These are phyloP conservation scores for Aspergillus sp. DNA, from an alignment of 2,329 filamentous ascomycete species.

Conservation along the genomic window DNA sequence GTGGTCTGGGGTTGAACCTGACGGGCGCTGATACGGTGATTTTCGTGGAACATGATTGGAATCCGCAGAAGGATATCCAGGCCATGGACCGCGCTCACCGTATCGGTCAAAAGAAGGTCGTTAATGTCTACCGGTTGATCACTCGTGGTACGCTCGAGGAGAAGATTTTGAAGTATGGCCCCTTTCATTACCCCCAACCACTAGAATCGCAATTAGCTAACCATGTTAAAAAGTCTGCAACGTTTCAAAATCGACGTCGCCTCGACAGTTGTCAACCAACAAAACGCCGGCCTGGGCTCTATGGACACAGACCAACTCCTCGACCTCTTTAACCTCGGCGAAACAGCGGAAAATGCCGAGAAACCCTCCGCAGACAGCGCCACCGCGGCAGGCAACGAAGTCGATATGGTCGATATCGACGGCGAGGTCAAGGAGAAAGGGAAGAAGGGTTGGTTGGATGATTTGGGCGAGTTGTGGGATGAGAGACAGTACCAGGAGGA, in stretches of 20 bases:
- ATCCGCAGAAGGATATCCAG: slow-evolving; percentile 95
- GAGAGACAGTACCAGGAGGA: slow-evolving; percentile 97
- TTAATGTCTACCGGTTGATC: slow-evolving; percentile 96
- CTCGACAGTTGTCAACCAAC: slow-evolving; percentile 96
- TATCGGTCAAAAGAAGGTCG: slow-evolving; percentile 99
- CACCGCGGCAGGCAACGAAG: slow-evolving; percentile 48
- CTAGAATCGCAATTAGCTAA: slow-evolving; percentile 8
- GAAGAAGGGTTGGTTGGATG: slow-evolving; percentile 94
- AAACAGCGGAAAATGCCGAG: slow-evolving; percentile 50
- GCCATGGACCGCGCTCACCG: slow-evolving; percentile 98
- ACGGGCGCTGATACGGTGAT: slow-evolving; percentile 98
- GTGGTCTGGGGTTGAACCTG: slow-evolving; percentile 86
- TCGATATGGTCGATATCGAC: slow-evolving; percentile 85
- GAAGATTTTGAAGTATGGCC: slow-evolving; percentile 76
- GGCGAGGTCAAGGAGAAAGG: slow-evolving; percentile 90
- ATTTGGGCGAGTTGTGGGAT: slow-evolving; percentile 93
- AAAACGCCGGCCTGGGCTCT: slow-evolving; percentile 86
- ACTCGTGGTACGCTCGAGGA: slow-evolving; percentile 94
- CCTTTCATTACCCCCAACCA: not conserved
- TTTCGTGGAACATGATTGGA: slow-evolving; percentile 99
- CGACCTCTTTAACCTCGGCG: slow-evolving; percentile 87
- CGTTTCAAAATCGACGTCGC: slow-evolving; percentile 99
- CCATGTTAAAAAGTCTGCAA: slow-evolving; percentile 60
- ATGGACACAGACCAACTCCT: slow-evolving; percentile 99
- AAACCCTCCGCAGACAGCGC: slow-evolving; percentile 51